Percentiles rank a stretch among this genome's conserved stretches.
Evolutionary conservation across 1,139 yeast genomes (phyloP).

Genomic region (Pichia sp.): DNA sequence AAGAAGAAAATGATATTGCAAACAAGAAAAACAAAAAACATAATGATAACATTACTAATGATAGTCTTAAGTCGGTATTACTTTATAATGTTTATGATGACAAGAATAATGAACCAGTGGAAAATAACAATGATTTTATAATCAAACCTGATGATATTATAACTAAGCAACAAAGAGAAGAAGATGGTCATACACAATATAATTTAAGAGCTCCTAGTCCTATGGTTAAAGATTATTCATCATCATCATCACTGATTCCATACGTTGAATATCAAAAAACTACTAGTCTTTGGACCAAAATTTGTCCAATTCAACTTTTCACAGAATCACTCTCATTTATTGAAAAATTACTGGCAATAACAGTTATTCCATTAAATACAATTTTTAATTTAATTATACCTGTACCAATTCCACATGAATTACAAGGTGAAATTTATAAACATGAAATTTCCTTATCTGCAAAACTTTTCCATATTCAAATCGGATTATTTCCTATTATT

Average conservation of each 20-base stretch:
- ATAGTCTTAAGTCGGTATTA: too few species aligned
- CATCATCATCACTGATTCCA: conserved; percentile 7
- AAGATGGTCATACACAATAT: neutral
- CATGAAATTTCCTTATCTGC: conserved; percentile 17
- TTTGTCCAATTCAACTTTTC: conserved; percentile 22
- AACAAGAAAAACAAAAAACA: too few species aligned
- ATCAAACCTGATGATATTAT: too few species aligned
- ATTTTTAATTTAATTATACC: conserved; percentile 25
- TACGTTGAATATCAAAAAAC: conserved; percentile 13
- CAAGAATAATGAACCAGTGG: neutral
- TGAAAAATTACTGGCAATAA: conserved; percentile 20
- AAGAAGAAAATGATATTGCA: neutral
- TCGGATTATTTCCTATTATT: conserved; percentile 20
- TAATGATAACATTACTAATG: neutral
- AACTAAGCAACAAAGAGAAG: neutral
- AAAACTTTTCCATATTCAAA: conserved; percentile 22
- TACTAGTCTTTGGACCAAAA: conserved; percentile 13
- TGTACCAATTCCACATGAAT: conserved; percentile 19
- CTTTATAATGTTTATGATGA: neutral
- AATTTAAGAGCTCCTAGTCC: neutral
- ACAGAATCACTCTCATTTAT: conserved; percentile 8
- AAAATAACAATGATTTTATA: too few species aligned
- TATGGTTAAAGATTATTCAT: neutral
- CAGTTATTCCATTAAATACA: conserved; percentile 22
- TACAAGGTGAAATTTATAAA: conserved; percentile 11